These are phyloP conservation scores for Exophiala lecanii-corni DNA, from an alignment of 2,329 filamentous ascomycete species.

Conservation along the genomic window DNA sequence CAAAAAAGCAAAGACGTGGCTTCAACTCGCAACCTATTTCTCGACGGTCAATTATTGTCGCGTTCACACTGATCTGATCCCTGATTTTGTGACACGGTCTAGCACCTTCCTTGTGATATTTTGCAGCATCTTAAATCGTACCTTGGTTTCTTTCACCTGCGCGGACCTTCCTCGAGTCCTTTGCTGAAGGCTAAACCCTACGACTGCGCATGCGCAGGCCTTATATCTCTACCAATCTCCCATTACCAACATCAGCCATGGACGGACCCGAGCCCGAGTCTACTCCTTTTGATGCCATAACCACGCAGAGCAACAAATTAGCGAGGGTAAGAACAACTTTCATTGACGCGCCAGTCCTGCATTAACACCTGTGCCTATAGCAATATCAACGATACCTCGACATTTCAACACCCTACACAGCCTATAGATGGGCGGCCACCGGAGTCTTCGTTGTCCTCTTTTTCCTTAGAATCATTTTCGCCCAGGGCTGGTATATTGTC, in stretches of 20 bases:
- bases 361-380: conserved; percentile 44
- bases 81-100: no score
- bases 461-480: conserved; percentile 81
- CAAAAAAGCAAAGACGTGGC: conserved; percentile 22
- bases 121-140: no score
- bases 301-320: conserved; percentile 64
- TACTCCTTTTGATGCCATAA: conserved; percentile 87
- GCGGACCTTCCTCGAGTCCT: no score
- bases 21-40: no score
- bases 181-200: no score
- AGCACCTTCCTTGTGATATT: no score
- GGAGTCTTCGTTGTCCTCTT: conserved; percentile 70
- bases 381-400: conserved; percentile 93
- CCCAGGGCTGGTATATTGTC: conserved; percentile 99
- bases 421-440: conserved; percentile 90
- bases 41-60: no score
- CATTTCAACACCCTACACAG: conserved; percentile 81
- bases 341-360: neutral
- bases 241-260: conserved; percentile 50
- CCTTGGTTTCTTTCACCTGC: no score
- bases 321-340: conserved; percentile 36
- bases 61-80: no score
- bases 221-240: conserved; percentile 13
- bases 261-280: conserved; percentile 81
- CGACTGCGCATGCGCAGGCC: conserved; percentile 22